A percentile compares a stretch with the other conserved stretches of the same genome.
Evolutionary conservation across 75 land plant genomes (phyloP).

Genomic region (Isoetes taiwanensis): DNA sequence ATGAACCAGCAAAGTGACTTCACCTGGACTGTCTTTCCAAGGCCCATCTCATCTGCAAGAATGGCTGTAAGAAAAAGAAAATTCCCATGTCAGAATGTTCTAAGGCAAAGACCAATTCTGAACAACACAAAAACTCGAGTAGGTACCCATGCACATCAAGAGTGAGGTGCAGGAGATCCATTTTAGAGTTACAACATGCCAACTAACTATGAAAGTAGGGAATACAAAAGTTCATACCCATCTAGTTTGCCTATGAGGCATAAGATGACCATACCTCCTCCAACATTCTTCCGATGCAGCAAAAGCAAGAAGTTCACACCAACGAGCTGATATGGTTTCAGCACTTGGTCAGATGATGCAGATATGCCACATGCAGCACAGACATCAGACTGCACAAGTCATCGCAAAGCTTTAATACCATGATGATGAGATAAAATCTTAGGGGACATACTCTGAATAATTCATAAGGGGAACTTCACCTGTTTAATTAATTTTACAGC

Average conservation of each 20-base stretch:
- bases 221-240: background rate
- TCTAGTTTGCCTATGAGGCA: background rate
- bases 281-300: constrained; percentile 74
- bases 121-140: constrained; percentile 1
- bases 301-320: constrained; percentile 91
- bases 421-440: background rate
- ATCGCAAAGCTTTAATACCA: background rate
- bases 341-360: constrained; percentile 33
- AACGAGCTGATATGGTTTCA: constrained; percentile 95
- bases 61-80: constrained; percentile 49
- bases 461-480: constrained; percentile 25
- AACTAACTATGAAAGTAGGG: background rate
- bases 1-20: too few relatives aligned
- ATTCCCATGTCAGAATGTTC: background rate
- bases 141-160: background rate
- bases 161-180: constrained; percentile 6
- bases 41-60: constrained; percentile 99
- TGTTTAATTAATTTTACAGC: constrained; percentile 73
- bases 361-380: constrained; percentile 47
- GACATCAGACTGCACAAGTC: constrained; percentile 58
- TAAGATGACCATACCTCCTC: constrained; percentile 51
- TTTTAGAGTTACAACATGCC: too few relatives aligned
- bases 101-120: background rate
- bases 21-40: constrained; percentile 97
- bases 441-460: background rate